Evolutionary conservation across 257 asterid species (phyloP).

Genomic region (Salvia rosmarinus): DNA sequence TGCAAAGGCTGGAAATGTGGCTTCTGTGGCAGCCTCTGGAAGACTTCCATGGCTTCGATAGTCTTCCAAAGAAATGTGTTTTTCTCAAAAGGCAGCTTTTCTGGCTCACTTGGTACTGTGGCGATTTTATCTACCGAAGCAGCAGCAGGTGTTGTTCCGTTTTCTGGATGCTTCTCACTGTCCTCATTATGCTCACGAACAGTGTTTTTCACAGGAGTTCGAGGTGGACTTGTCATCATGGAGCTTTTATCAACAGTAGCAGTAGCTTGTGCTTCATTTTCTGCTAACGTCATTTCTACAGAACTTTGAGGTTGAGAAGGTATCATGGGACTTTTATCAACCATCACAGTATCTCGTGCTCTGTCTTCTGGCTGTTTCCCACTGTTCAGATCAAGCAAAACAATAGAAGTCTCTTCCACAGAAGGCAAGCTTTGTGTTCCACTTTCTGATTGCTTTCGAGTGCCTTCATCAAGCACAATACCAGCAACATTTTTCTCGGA

Average conservation of each 20-base stretch:
- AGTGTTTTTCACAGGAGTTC: constrained; percentile 42
- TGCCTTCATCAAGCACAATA: constrained; percentile 16
- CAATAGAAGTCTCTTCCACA: constrained; percentile 42
- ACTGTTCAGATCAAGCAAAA: constrained; percentile 1
- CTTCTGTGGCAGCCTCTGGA: constrained; percentile 67
- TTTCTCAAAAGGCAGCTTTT: constrained; percentile 66
- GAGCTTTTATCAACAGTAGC: neutral
- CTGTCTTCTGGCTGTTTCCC: constrained; percentile 2
- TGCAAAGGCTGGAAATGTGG: constrained; percentile 80
- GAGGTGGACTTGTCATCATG: neutral
- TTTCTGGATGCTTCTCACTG: constrained; percentile 27
- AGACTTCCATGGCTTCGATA: constrained; percentile 71
- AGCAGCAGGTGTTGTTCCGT: neutral
- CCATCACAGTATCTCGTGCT: neutral
- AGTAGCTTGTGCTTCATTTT: neutral
- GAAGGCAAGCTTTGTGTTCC: constrained; percentile 49
- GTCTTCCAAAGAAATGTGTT: constrained; percentile 63
- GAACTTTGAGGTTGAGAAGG: constrained; percentile 28
- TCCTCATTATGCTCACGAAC: constrained; percentile 15
- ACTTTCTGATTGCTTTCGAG: constrained; percentile 19
- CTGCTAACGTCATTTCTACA: constrained; percentile 36
- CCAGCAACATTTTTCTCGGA: constrained; percentile 43
- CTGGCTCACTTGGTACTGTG: constrained; percentile 34
- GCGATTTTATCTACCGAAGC: neutral
- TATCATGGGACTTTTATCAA: neutral